Evolutionary conservation across 306 rosid genomes (phyloP), one percentile per base, ranked within the genome.

Genomic region (Malus sieversii): DNA sequence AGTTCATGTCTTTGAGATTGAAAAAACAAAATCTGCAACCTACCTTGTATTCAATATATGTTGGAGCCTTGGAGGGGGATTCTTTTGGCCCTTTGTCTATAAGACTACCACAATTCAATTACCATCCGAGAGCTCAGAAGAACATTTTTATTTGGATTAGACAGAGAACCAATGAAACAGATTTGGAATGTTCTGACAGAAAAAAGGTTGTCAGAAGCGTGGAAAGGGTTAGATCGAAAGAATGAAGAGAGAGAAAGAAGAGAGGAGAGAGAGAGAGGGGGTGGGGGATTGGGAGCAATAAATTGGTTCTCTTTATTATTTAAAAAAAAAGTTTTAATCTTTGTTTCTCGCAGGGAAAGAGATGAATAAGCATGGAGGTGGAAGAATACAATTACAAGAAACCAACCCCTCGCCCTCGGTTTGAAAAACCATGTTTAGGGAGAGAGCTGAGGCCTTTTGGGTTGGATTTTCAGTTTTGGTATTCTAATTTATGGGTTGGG

Each of bases 401-500:
- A 81, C 70, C 75, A 81, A 82, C 70, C 84, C 88, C 85, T 84
- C 58, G 84, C 84, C 89, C 85, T 84, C 53, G 86, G 90, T 82
- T 76, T 81, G 80, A 57, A 74, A 74, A 73, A 48, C 58, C 46
- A 16, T 6, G 60, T 44, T 33, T 62, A 72, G 73, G 66, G 66
- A 63, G 63, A 70, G 77, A 61, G 73, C 73, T 84, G 86, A 81
- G 81, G 84, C 68, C 72, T 64, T 71, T 86, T 86, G 82, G 81
- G 85, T 82, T 83, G 68, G 88, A 78, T 82, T 78, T 78, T 79
- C 86, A 55, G 88, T 79, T 85, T 79, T 80, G 67, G 81, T 65
- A 86, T 86, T 75, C 87, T 79, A 88, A 87, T 79, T 85, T 78
- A 75, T 77, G 86, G 87, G 86, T 80, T 74, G 86, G 73, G 87